phyloP scores from a whole-genome alignment of 1,139 yeast species.

The Yamadazyma triangularis region DNA sequence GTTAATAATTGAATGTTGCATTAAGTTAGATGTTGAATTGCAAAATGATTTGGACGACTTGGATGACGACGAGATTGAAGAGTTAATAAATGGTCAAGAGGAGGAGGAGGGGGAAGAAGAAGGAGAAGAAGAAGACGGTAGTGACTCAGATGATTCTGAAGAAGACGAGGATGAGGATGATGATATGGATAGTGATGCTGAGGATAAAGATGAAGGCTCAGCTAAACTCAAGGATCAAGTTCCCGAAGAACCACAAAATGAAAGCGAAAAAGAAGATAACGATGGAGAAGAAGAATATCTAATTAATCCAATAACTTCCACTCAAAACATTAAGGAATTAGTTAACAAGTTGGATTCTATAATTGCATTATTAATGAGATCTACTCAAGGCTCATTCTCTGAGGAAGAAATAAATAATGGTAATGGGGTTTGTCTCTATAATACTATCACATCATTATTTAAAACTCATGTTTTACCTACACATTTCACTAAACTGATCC shows the following conservation, averaged over 20 bases:
- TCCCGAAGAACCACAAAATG: constrained; percentile 43
- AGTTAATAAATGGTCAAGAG: constrained; percentile 51
- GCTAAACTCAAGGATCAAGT: constrained; percentile 21
- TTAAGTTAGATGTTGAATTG: constrained; percentile 88
- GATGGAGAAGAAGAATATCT: constrained; percentile 30
- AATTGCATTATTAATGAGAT: constrained; percentile 49
- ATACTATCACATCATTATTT: constrained; percentile 72
- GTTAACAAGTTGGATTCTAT: constrained; percentile 69
- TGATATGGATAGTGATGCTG: constrained; percentile 14
- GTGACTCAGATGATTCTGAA: constrained; percentile 18
- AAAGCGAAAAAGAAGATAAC: constrained; percentile 39
- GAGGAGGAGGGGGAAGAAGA: constrained; percentile 30
- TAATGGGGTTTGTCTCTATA: constrained; percentile 69
- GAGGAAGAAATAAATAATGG: constrained; percentile 52
- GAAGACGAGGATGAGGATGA: constrained; percentile 31
- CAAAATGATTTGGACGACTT: constrained; percentile 84
- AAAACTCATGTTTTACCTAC: constrained; percentile 84
- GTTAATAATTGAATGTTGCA: constrained; percentile 69
- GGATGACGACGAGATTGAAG: constrained; percentile 71
- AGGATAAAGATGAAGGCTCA: no score
- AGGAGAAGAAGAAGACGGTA: constrained; percentile 20
- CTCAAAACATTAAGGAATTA: constrained; percentile 51
- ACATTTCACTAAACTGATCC: constrained; percentile 86
- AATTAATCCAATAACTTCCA: constrained; percentile 37
- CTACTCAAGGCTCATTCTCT: constrained; percentile 48